Conservation (phyloP, 2,329 filamentous ascomycete genomes). For the Cercospora brassicicola region DNA sequence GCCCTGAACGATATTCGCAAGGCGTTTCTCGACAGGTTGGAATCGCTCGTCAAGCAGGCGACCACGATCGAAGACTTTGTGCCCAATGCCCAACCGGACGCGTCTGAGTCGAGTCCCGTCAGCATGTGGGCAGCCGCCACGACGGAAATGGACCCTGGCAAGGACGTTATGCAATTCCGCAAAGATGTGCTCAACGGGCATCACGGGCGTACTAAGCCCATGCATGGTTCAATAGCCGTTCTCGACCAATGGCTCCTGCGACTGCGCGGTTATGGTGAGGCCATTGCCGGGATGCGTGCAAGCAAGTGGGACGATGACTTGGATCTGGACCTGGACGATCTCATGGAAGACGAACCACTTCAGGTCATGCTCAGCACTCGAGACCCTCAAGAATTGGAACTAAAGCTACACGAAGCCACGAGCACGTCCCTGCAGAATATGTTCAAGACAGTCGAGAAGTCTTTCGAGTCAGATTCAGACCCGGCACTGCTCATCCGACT, state of each 20-base stretch:
- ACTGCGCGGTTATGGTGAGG: constrained; percentile 64
- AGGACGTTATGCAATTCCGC: constrained; percentile 59
- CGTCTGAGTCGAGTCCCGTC: background rate
- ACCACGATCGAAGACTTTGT: constrained; percentile 15
- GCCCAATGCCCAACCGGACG: constrained; percentile 5
- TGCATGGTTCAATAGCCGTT: constrained; percentile 61
- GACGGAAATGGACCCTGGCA: constrained; percentile 29
- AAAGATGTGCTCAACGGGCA: constrained; percentile 66
- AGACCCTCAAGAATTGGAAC: constrained; percentile 62
- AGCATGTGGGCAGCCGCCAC: constrained; percentile 34
- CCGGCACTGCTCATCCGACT: constrained; percentile 66
- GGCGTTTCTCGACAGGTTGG: constrained; percentile 28
- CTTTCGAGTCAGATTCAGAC: constrained; percentile 12
- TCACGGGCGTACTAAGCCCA: constrained; percentile 68
- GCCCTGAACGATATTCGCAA: constrained; percentile 28
- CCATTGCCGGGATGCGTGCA: constrained; percentile 65
- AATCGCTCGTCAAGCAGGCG: constrained; percentile 23
- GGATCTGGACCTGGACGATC: constrained; percentile 69
- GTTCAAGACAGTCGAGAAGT: constrained; percentile 23
- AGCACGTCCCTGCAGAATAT: constrained; percentile 19
- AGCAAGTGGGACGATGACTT: constrained; percentile 75
- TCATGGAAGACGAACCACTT: constrained; percentile 58
- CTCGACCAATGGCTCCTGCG: constrained; percentile 74
- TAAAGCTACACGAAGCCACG: constrained; percentile 25
- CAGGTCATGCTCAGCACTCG: constrained; percentile 70